Evolutionary conservation across 306 rosid genomes (phyloP).

Genomic region (Cucurbita pepo): DNA sequence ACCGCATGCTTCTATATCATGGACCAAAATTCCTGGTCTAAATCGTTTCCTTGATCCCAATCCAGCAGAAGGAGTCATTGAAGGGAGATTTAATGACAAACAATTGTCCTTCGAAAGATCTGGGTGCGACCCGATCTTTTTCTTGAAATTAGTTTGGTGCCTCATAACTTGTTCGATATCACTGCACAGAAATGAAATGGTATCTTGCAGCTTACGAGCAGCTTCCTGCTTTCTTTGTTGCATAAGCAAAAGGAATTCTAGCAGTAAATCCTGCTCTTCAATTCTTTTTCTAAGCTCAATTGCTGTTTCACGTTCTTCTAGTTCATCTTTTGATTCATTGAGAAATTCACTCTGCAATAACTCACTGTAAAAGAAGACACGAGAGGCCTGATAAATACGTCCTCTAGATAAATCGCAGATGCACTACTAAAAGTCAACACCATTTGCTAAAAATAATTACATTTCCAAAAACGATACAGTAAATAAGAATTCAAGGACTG

Average conservation of each 20-base stretch:
- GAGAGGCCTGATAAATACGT: neutral
- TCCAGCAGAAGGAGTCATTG: constrained; percentile 28
- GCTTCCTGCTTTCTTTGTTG: constrained; percentile 69
- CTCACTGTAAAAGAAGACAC: constrained; percentile 43
- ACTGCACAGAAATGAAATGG: constrained; percentile 64
- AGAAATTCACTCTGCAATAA: constrained; percentile 75
- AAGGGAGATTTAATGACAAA: constrained; percentile 46
- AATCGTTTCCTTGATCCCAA: constrained; percentile 66
- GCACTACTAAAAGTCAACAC: neutral
- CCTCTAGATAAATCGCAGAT: neutral
- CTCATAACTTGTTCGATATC: constrained; percentile 77
- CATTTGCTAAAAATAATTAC: neutral
- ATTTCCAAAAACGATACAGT: neutral
- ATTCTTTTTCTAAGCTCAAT: constrained; percentile 61
- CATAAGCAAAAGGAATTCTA: constrained; percentile 65
- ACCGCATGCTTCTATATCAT: constrained; percentile 37
- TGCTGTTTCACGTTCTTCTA: constrained; percentile 82
- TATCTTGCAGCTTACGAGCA: constrained; percentile 64
- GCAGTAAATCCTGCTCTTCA: constrained; percentile 75
- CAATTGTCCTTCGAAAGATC: constrained; percentile 31
- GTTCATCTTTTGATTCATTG: constrained; percentile 59
- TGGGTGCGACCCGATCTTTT: constrained; percentile 25
- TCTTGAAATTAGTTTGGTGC: constrained; percentile 47
- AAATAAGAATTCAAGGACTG: neutral
- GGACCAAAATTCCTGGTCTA: constrained; percentile 28